A percentile compares a stretch with the other conserved stretches of the same genome.
Conservation (phyloP, 163 green algal species). For the Volvox carteri region DNA sequence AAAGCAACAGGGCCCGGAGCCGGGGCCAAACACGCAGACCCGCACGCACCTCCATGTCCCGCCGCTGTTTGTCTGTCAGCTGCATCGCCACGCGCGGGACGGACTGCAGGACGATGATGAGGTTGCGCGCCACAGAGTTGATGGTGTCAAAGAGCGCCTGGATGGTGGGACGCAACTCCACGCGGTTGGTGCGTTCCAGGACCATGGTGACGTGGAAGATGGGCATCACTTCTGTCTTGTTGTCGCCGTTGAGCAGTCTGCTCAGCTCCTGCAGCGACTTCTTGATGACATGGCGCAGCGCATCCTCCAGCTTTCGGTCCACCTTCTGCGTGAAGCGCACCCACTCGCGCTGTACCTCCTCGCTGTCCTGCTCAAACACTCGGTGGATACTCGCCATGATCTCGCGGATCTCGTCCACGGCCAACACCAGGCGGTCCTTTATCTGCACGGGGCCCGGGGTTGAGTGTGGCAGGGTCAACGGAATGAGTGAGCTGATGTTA, state of each 20-base stretch:
- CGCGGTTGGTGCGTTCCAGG: slow-evolving; percentile 81
- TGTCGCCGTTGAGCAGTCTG: slow-evolving; percentile 89
- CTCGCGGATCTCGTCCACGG: slow-evolving; percentile 74
- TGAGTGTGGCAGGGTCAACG: too few relatives aligned
- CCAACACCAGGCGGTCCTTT: slow-evolving; percentile 70
- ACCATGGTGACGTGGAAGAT: slow-evolving; percentile 79
- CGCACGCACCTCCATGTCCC: slow-evolving; percentile 68
- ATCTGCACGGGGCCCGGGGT: slow-evolving; percentile 56
- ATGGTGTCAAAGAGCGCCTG: slow-evolving; percentile 89
- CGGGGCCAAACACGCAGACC: too few relatives aligned
- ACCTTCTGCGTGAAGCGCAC: slow-evolving; percentile 83
- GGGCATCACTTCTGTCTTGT: slow-evolving; percentile 87
- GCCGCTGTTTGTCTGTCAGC: slow-evolving; percentile 68
- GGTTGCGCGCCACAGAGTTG: slow-evolving; percentile 75
- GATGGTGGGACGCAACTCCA: slow-evolving; percentile 90
- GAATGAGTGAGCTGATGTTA: too few relatives aligned
- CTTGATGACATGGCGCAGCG: slow-evolving; percentile 84
- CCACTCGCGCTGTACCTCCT: slow-evolving; percentile 91
- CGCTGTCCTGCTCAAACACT: slow-evolving; percentile 85
- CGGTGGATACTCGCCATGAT: slow-evolving; percentile 77
- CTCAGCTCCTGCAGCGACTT: slow-evolving; percentile 87
- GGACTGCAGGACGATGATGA: slow-evolving; percentile 80
- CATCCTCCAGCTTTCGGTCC: slow-evolving; percentile 88
- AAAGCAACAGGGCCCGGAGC: too few relatives aligned
- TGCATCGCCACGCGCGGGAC: slow-evolving; percentile 82